Base-by-base conservation (phyloP, 2,329 filamentous ascomycete species). In the Sporothrix mexicana region DNA sequence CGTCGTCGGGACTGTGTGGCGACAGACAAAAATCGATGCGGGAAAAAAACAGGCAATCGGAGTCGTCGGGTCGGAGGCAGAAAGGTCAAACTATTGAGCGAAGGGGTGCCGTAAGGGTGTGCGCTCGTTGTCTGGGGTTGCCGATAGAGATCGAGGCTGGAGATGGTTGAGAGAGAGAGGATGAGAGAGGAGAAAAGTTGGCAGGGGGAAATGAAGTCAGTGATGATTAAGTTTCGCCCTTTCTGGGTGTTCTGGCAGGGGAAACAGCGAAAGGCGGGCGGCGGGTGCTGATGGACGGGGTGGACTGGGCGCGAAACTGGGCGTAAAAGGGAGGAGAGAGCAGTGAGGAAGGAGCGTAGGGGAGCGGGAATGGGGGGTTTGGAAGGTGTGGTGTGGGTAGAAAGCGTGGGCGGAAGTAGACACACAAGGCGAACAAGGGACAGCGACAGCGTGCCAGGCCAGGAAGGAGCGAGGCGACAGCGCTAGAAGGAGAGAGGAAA, bases 191-290 rank as follows among this genome's bases (percentile, higher is more conserved):
- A 53, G 30, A 72, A 73, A 73, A 67, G 72, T 70, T 59, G 72
- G 67, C 59, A 73, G 55, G 55, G 59, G 71, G 55, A 57, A 66
- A 57, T 70, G 71, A 72, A 67, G 64, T 69, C 70, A 67, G 72
- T 73, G 74, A 75, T 75, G 73, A 74, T 74, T 74, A 73, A 75
- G 74, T 72, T 69, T 72, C 55, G 70, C 71, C 59, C 43, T 71
- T 70, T 55, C 55, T 67, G 41, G 55, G 53, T 30, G 73, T 9
- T 49, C 20, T 49, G 43, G 62, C 20, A 36, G 45, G 61, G 62
- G 45, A 36, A 67, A 20, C 23, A 51, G 45, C 20, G 49, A 55
- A 51, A 67, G 67, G 62, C 61, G 62, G 57, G 62, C 61, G 68
- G 69, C 30, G 62, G 45, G 43, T 59, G 51, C 20, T 20, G 41